Evolutionary conservation across 208 protist genomes (phyloP).

Genomic region (Crithidia sp.): DNA sequence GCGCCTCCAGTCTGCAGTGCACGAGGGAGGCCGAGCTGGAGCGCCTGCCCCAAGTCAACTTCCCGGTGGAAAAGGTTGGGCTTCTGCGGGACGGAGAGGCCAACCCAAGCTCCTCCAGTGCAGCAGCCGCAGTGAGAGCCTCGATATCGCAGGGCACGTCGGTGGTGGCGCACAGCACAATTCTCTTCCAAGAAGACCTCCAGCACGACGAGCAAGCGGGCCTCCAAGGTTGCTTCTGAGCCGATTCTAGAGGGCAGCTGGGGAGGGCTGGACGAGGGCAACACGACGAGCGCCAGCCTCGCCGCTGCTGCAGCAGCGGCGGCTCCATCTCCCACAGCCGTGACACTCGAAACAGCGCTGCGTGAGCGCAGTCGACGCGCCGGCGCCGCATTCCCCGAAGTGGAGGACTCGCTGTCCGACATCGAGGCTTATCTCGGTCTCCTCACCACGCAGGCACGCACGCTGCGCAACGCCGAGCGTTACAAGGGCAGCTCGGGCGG

Average conservation of each 20-base stretch:
- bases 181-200: constrained; percentile 22
- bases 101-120: not conserved
- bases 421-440: constrained; percentile 35
- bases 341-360: constrained; percentile 24
- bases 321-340: not conserved
- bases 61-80: not conserved
- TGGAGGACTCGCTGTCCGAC: constrained; percentile 31
- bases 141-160: constrained; percentile 2
- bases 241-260: not conserved
- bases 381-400: not conserved
- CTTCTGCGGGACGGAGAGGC: not conserved
- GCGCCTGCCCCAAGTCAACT: constrained; percentile 22
- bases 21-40: constrained; percentile 20
- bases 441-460: constrained; percentile 8
- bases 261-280: not conserved
- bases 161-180: constrained; percentile 19
- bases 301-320: not conserved
- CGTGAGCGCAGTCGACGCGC: constrained; percentile 12
- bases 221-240: not conserved
- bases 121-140: not conserved
- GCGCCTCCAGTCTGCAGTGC: constrained; percentile 10
- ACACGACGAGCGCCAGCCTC: no score
- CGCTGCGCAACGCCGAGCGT: constrained; percentile 3
- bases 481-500: not conserved
- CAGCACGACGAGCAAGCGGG: not conserved